Percentiles rank a stretch among this genome's conserved stretches.
Conservation (phyloP, 2,329 filamentous ascomycete genomes). For the Sclerotinia nivalis region DNA sequence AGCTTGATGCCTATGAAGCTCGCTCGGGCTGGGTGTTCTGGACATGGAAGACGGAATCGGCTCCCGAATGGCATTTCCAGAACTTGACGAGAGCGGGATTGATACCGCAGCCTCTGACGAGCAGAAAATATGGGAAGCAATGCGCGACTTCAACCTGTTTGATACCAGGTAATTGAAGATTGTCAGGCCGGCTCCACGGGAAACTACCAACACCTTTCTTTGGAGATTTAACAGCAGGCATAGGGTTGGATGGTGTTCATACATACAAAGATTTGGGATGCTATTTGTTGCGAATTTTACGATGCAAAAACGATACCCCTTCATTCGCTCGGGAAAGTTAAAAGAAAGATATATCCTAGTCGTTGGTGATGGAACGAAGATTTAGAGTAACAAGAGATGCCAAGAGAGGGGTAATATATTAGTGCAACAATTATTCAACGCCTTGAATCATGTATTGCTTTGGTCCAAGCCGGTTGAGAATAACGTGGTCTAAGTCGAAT, state of each 20-base stretch:
- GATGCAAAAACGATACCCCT: constrained; percentile 23
- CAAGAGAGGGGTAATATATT: constrained; percentile 7
- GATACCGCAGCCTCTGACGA: constrained; percentile 44
- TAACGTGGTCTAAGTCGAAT: not conserved
- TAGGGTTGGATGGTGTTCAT: not conserved
- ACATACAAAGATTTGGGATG: constrained; percentile 4
- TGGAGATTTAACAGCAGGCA: not conserved
- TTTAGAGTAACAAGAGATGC: not conserved
- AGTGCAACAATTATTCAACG: not conserved
- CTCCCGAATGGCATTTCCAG: constrained; percentile 46
- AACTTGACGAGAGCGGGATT: constrained; percentile 45
- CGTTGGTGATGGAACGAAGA: not conserved
- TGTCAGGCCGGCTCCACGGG: not conserved
- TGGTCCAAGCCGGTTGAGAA: not conserved
- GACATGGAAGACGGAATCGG: constrained; percentile 48
- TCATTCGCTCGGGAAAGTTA: constrained; percentile 21
- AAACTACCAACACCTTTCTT: not conserved
- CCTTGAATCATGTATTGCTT: not conserved
- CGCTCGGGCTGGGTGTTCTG: constrained; percentile 45
- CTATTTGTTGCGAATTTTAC: constrained; percentile 13
- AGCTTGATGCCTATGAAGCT: constrained; percentile 47
- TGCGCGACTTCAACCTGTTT: constrained; percentile 36
- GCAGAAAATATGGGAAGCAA: constrained; percentile 36
- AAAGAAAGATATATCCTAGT: not conserved
- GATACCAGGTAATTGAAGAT: constrained; percentile 36